Conservation (phyloP, 139 green algal genomes). For the Dunaliella sp. region DNA sequence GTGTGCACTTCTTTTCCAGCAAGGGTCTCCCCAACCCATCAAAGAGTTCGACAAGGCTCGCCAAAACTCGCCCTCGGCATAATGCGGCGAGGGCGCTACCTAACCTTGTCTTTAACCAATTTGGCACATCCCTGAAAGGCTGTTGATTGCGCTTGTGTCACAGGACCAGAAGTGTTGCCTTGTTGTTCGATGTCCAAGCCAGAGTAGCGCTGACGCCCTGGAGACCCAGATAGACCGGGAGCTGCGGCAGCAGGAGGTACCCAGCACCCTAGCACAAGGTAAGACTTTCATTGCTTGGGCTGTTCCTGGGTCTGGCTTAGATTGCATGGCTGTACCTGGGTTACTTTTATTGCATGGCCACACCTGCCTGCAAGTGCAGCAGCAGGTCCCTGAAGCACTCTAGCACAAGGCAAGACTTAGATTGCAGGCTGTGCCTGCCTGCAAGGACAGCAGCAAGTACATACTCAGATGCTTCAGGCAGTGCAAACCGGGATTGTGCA, state of each 20-base stretch:
- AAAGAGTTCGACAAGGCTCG: too few relatives aligned
- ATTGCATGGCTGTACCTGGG: too few relatives aligned
- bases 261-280: background rate
- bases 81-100: too few relatives aligned
- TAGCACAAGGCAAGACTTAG: background rate
- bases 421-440: background rate
- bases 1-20: too few relatives aligned
- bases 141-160: background rate
- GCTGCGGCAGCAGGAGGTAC: background rate
- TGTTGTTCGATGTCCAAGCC: background rate
- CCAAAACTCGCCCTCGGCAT: too few relatives aligned
- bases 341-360: background rate
- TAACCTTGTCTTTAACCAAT: too few relatives aligned
- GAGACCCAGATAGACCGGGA: background rate
- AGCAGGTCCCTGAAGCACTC: background rate
- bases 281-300: background rate
- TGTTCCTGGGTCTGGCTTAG: background rate
- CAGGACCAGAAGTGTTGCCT: background rate
- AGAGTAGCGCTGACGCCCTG: background rate
- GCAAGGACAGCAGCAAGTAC: too few relatives aligned
- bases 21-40: too few relatives aligned
- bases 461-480: background rate
- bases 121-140: too few relatives aligned
- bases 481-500: too few relatives aligned
- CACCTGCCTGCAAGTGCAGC: too few relatives aligned